Evolutionary conservation across 306 rosid species (phyloP).

Genomic region (Senna tora): DNA sequence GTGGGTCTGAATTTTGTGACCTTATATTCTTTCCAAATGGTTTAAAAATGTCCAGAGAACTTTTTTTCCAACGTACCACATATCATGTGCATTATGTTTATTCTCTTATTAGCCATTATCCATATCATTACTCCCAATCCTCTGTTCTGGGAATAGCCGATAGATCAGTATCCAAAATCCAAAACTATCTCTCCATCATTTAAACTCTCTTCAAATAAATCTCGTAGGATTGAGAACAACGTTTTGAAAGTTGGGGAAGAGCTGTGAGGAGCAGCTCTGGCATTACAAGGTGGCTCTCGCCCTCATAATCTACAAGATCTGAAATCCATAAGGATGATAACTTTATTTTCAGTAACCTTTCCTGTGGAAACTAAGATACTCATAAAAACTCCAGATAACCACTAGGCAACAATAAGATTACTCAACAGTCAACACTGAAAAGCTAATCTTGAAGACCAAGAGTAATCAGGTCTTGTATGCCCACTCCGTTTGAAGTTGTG

Average conservation of each 20-base stretch:
- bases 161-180: constrained; percentile 43
- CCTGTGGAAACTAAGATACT: constrained; percentile 37
- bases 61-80: constrained; percentile 23
- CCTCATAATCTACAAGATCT: no score
- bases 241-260: constrained; percentile 71
- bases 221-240: constrained; percentile 50
- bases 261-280: constrained; percentile 63
- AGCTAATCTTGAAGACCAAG: constrained; percentile 57
- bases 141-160: constrained; percentile 49
- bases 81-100: constrained; percentile 30
- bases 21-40: constrained; percentile 9
- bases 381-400: not conserved
- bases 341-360: constrained; percentile 31
- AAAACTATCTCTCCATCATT: not conserved
- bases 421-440: no score
- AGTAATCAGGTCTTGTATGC: constrained; percentile 21
- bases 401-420: no score
- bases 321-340: constrained; percentile 38
- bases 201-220: not conserved
- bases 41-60: constrained; percentile 12
- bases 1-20: constrained; percentile 18
- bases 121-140: constrained; percentile 39
- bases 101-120: constrained; percentile 42
- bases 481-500: no score
- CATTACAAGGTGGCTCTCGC: no score